Percentiles rank a stretch among this genome's conserved stretches.
Conservation (phyloP, 495 filamentous ascomycete species). For the Sporormia fimetaria region DNA sequence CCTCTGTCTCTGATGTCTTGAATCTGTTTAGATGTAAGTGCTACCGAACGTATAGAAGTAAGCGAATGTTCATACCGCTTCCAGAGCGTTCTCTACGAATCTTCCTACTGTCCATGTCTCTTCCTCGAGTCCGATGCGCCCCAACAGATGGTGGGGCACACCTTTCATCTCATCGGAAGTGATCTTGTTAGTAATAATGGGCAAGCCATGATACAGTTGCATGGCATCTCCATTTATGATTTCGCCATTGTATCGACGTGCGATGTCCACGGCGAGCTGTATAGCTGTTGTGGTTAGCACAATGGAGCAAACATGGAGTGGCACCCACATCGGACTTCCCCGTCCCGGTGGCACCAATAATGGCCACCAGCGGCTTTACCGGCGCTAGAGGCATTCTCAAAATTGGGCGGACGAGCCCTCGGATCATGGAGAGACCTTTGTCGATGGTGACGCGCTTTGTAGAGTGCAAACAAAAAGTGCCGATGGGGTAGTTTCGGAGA, state of each 20-base stretch:
- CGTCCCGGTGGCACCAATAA: constrained; percentile 88
- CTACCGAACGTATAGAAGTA: background rate
- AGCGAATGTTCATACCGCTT: constrained; percentile 33
- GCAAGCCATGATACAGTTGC: constrained; percentile 90
- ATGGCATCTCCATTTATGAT: constrained; percentile 98
- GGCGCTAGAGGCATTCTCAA: constrained; percentile 17
- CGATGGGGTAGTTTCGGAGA: too few relatives aligned
- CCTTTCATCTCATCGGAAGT: constrained; percentile 60
- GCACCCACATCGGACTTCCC: constrained; percentile 84
- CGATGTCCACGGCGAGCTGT: constrained; percentile 93
- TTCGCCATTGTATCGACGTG: constrained; percentile 76
- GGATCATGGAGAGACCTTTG: constrained; percentile 14
- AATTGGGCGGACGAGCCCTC: background rate
- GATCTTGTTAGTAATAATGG: constrained; percentile 94
- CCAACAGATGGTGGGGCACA: constrained; percentile 81
- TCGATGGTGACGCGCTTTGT: too few relatives aligned
- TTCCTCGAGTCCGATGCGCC: constrained; percentile 58
- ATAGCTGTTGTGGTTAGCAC: constrained; percentile 31
- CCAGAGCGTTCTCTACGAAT: constrained; percentile 58
- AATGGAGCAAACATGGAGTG: constrained; percentile 10
- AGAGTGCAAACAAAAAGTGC: too few relatives aligned
- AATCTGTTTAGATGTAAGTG: too few relatives aligned
- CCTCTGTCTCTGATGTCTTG: constrained; percentile 64
- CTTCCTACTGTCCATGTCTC: constrained; percentile 69
- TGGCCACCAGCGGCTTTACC: constrained; percentile 55